phyloP scores from a whole-genome alignment of 2,329 filamentous ascomycete genomes.

The Didymella arachidicola region DNA sequence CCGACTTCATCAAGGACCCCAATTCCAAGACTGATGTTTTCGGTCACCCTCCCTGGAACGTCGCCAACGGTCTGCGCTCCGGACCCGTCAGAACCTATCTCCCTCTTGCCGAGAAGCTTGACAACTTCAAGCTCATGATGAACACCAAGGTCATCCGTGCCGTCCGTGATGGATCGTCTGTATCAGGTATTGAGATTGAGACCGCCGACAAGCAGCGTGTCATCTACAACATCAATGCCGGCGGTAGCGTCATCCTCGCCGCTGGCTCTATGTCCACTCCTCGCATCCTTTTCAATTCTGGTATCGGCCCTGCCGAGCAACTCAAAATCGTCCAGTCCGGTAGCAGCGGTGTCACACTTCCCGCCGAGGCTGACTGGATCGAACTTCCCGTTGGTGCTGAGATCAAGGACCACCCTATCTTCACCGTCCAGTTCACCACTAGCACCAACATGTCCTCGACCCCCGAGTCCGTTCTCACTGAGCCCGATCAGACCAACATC shows the following conservation, averaged over 20 bases:
- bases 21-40: slow-evolving; percentile 67
- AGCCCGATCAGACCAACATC: slow-evolving; percentile 39
- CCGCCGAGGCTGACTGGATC: slow-evolving; percentile 57
- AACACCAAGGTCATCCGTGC: slow-evolving; percentile 71
- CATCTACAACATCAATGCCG: slow-evolving; percentile 63
- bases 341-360: slow-evolving; percentile 52
- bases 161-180: slow-evolving; percentile 65
- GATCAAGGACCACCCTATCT: slow-evolving; percentile 52
- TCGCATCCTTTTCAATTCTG: slow-evolving; percentile 72
- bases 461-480: slow-evolving; percentile 34
- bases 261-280: slow-evolving; percentile 73
- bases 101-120: slow-evolving; percentile 63
- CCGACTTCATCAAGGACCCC: slow-evolving; percentile 67
- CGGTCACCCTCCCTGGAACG: slow-evolving; percentile 72
- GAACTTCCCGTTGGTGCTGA: slow-evolving; percentile 58
- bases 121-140: slow-evolving; percentile 72
- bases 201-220: slow-evolving; percentile 50
- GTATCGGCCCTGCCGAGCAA: slow-evolving; percentile 68
- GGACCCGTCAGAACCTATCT: slow-evolving; percentile 76
- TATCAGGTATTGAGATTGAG: slow-evolving; percentile 70
- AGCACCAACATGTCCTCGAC: slow-evolving; percentile 30
- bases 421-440: slow-evolving; percentile 46
- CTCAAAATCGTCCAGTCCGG: slow-evolving; percentile 55
- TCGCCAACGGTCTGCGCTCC: slow-evolving; percentile 68
- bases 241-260: slow-evolving; percentile 70